These are phyloP conservation scores for Teratosphaeria viscida DNA, from an alignment of 2,329 filamentous ascomycete species.

Conservation along the genomic window DNA sequence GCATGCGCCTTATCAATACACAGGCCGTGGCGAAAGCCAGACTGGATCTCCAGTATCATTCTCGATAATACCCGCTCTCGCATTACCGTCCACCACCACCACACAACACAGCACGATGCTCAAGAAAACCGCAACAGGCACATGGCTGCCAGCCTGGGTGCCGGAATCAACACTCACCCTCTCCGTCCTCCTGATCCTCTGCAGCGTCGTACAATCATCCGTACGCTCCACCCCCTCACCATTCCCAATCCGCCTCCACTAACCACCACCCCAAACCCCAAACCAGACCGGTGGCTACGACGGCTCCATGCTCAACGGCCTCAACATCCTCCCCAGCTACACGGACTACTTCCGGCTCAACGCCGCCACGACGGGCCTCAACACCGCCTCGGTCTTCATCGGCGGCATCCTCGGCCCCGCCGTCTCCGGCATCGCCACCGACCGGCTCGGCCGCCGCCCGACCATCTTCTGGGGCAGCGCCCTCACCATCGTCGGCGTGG, in stretches of 20 bases:
- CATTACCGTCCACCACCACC: not conserved
- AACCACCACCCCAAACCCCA: not conserved
- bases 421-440: conserved; percentile 33
- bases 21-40: not conserved
- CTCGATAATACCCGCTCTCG: not conserved
- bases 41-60: not conserved
- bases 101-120: conserved; percentile 3
- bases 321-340: conserved; percentile 49
- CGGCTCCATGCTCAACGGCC: conserved; percentile 46
- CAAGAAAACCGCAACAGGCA: conserved; percentile 9
- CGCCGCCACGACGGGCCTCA: conserved; percentile 43
- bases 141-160: conserved; percentile 17
- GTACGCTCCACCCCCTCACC: conserved; percentile 1
- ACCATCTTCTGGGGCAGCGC: conserved; percentile 34
- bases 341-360: conserved; percentile 46
- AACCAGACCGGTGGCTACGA: conserved; percentile 16
- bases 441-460: conserved; percentile 34
- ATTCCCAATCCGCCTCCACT: not conserved
- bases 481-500: conserved; percentile 35
- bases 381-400: conserved; percentile 47
- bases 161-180: conserved; percentile 13
- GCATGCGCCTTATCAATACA: not conserved
- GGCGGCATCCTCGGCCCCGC: conserved; percentile 39
- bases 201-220: conserved; percentile 12
- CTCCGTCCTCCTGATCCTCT: conserved; percentile 14